Evolutionary conservation across 805 yeast species (phyloP).

Genomic region (Candida loeiensis): DNA sequence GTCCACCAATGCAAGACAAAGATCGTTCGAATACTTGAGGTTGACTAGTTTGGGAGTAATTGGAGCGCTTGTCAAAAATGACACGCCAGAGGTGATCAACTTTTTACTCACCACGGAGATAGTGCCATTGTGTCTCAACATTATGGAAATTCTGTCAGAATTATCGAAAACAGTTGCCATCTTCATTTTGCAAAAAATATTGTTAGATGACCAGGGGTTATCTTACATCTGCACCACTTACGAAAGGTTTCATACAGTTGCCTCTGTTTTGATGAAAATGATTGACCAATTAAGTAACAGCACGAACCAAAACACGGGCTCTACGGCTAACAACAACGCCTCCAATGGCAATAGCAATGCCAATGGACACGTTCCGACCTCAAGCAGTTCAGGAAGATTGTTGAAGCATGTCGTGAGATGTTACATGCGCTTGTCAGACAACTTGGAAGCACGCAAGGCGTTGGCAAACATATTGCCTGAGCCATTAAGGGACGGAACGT

Average conservation of each 20-base stretch:
- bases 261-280: constrained; percentile 82
- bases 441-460: constrained; percentile 85
- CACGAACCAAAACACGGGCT: constrained; percentile 22
- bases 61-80: constrained; percentile 95
- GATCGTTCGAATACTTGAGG: constrained; percentile 91
- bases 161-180: constrained; percentile 94
- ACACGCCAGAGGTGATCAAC: constrained; percentile 90
- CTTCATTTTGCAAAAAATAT: constrained; percentile 88
- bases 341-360: constrained; percentile 10
- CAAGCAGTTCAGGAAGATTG: constrained; percentile 66
- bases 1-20: constrained; percentile 84
- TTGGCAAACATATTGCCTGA: constrained; percentile 81
- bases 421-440: constrained; percentile 84
- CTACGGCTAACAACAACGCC: constrained; percentile 1
- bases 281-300: constrained; percentile 64
- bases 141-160: constrained; percentile 94
- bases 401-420: constrained; percentile 93
- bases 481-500: constrained; percentile 83
- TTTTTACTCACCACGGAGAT: constrained; percentile 93
- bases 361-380: constrained; percentile 15
- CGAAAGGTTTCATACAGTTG: constrained; percentile 92
- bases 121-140: constrained; percentile 88
- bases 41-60: constrained; percentile 93
- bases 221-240: constrained; percentile 91
- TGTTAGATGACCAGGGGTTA: constrained; percentile 88